Conservation (phyloP, 208 protist genomes). For the Acanthamoeba castellanii region DNA sequence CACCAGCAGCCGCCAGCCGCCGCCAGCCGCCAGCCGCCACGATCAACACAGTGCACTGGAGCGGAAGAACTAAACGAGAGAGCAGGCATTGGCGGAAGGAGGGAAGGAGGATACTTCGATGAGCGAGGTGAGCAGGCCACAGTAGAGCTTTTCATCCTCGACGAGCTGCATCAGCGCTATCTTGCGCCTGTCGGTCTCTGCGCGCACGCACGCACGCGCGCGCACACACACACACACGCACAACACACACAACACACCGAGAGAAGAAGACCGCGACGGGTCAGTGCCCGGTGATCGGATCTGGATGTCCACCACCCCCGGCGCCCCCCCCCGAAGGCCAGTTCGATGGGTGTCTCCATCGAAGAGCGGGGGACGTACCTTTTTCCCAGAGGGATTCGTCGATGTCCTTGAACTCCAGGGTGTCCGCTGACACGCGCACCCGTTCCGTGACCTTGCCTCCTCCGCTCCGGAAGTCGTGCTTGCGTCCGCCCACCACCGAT, state of each 20-base stretch:
- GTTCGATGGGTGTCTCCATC: too few relatives aligned
- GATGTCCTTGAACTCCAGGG: conserved; percentile 32
- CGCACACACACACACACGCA: not conserved
- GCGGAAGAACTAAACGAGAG: not conserved
- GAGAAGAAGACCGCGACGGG: too few relatives aligned
- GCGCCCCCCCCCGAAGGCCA: too few relatives aligned
- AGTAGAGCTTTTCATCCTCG: conserved; percentile 28
- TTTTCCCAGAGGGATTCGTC: conserved; percentile 64
- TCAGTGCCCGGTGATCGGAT: too few relatives aligned
- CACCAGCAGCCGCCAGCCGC: too few relatives aligned
- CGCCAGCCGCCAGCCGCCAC: too few relatives aligned
- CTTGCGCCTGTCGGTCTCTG: conserved; percentile 33
- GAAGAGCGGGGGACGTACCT: conserved; percentile 34
- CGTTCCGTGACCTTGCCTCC: conserved; percentile 57
- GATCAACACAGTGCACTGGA: too few relatives aligned
- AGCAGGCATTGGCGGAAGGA: too few relatives aligned
- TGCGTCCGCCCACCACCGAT: conserved; percentile 20
- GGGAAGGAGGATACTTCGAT: not conserved
- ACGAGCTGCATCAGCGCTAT: conserved; percentile 27
- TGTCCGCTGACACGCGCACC: conserved; percentile 30
- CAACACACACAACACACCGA: too few relatives aligned
- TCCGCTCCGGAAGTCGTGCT: conserved; percentile 17
- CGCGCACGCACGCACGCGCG: not conserved
- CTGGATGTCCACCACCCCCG: too few relatives aligned
- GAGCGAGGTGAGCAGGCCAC: not conserved